Conservation (phyloP, 2,329 filamentous ascomycete species). For the Lojkania enalia region DNA sequence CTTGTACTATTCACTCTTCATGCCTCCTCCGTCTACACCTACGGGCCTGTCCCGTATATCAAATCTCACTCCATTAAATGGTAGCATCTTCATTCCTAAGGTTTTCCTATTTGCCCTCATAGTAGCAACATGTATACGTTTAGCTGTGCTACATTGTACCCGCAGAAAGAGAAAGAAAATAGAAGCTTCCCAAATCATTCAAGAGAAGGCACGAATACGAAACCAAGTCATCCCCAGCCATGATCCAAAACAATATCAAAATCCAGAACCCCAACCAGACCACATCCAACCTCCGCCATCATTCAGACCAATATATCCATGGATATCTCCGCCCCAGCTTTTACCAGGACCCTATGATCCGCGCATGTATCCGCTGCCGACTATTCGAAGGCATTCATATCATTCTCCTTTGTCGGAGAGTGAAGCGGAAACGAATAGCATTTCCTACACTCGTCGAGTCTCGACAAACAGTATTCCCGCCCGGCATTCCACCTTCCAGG, state of each 20-base stretch:
- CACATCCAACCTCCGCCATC: conserved; percentile 20
- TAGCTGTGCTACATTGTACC: conserved; percentile 13
- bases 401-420: conserved; percentile 7
- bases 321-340: conserved; percentile 34
- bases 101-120: conserved; percentile 23
- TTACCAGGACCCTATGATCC: conserved; percentile 43
- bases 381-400: conserved; percentile 24
- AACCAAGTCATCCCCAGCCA: background rate
- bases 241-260: conserved; percentile 9
- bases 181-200: conserved; percentile 6
- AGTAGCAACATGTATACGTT: conserved; percentile 22
- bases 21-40: conserved; percentile 34
- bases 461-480: conserved; percentile 25
- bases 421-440: conserved; percentile 13
- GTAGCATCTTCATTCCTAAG: conserved; percentile 15
- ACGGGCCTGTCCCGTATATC: conserved; percentile 20
- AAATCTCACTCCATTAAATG: conserved; percentile 11
- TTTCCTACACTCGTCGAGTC: conserved; percentile 32
- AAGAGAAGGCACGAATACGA: conserved; percentile 12
- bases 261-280: conserved; percentile 2
- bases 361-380: conserved; percentile 39
- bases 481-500: conserved; percentile 19
- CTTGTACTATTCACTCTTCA: conserved; percentile 19
- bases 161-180: conserved; percentile 23
- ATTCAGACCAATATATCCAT: conserved; percentile 36